Percentiles rank a stretch among this genome's conserved stretches.
Conservation (phyloP, 352 stramenopile genomes). For the Globisporangium rhizosaccharum region DNA sequence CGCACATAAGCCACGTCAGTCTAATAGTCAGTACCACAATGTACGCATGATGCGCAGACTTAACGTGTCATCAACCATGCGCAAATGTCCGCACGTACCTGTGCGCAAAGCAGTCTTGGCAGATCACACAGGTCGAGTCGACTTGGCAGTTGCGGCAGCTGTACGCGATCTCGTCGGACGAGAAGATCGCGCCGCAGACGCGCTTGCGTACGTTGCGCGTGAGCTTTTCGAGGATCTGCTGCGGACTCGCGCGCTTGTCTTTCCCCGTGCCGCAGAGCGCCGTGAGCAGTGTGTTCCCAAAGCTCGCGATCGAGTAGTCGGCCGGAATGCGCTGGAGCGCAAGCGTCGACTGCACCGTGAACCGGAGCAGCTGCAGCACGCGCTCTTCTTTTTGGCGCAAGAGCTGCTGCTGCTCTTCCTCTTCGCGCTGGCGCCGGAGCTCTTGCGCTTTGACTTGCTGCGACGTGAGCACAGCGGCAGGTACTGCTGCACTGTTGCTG, state of each 20-base stretch:
- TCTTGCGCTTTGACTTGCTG: conserved; percentile 20
- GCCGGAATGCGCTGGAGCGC: conserved; percentile 13
- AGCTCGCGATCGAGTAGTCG: conserved; percentile 13
- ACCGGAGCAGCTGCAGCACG: conserved; percentile 42
- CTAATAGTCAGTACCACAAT: conserved; percentile 1
- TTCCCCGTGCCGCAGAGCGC: conserved; percentile 43
- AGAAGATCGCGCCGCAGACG: conserved; percentile 82
- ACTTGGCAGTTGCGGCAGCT: conserved; percentile 86
- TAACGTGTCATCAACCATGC: neutral
- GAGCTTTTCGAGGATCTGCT: conserved; percentile 60
- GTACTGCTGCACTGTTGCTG: neutral
- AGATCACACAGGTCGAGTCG: conserved; percentile 83
- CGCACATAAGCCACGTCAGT: neutral
- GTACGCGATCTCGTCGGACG: conserved; percentile 83
- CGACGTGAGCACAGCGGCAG: neutral
- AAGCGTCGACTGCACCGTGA: conserved; percentile 39
- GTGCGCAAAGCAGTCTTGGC: conserved; percentile 81
- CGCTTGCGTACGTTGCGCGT: conserved; percentile 56
- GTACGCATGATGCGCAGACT: neutral
- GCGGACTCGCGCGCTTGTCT: conserved; percentile 34
- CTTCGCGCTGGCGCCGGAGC: conserved; percentile 20
- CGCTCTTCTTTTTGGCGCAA: conserved; percentile 34
- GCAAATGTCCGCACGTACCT: conserved; percentile 29
- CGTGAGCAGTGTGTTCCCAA: conserved; percentile 53
- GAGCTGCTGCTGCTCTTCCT: conserved; percentile 21